Conservation (phyloP, 495 filamentous ascomycete species). For the Xylaria telfairii region DNA sequence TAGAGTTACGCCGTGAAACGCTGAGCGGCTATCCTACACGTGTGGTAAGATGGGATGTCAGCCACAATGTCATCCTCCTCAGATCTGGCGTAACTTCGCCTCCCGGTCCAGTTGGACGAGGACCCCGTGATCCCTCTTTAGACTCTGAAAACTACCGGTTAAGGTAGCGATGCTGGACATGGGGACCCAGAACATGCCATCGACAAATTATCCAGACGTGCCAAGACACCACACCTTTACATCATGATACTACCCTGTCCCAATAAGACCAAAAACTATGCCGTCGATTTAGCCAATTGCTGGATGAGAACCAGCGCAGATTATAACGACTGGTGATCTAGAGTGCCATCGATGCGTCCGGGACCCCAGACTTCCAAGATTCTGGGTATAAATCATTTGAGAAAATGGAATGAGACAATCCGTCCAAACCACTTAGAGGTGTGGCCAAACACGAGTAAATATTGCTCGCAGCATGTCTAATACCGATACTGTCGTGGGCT, state of each 20-base stretch:
- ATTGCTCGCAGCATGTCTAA: not conserved
- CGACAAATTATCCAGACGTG: constrained; percentile 39
- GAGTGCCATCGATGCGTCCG: not conserved
- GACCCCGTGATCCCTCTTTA: constrained; percentile 23
- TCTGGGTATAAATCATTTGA: constrained; percentile 14
- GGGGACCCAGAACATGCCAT: constrained; percentile 38
- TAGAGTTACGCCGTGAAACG: not conserved
- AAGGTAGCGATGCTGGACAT: constrained; percentile 34
- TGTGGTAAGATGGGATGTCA: constrained; percentile 23
- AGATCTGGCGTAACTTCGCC: constrained; percentile 34
- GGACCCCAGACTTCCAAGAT: constrained; percentile 14
- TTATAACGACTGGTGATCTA: not conserved
- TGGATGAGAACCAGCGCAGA: constrained; percentile 6
- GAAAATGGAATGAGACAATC: constrained; percentile 27
- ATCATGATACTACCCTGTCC: constrained; percentile 28
- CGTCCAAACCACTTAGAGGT: constrained; percentile 14
- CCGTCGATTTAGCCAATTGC: constrained; percentile 41
- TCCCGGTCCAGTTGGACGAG: constrained; percentile 25
- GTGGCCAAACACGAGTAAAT: not conserved
- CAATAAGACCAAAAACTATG: constrained; percentile 23
- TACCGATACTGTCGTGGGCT: not conserved
- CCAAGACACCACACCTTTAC: constrained; percentile 32
- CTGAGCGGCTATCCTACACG: not conserved
- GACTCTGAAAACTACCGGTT: constrained; percentile 35
- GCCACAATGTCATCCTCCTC: constrained; percentile 31